Conservation (phyloP, 1,284 basidiomycete genomes). For the Pterula multifida region DNA sequence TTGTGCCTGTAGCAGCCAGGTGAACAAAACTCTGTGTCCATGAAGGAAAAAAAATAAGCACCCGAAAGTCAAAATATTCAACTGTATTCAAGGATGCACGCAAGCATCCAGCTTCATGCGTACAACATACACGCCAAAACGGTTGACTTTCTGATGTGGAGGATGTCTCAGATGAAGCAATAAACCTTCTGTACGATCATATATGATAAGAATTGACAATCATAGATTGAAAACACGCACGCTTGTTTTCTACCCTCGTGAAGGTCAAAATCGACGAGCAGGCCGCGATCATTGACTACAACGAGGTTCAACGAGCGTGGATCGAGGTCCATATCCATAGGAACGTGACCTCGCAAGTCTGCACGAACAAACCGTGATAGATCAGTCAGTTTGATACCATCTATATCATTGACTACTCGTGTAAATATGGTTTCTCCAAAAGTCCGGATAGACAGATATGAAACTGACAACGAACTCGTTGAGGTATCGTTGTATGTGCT, state of each 20-base stretch:
- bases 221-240: constrained; percentile 21
- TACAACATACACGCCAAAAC: constrained; percentile 23
- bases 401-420: constrained; percentile 12
- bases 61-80: constrained; percentile 35
- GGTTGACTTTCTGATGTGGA: constrained; percentile 8
- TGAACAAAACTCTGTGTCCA: too few relatives aligned
- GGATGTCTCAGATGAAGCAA: not conserved
- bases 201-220: too few relatives aligned
- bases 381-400: constrained; percentile 15
- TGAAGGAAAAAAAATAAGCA: too few relatives aligned
- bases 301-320: constrained; percentile 19
- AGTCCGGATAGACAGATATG: constrained; percentile 24
- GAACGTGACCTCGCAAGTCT: constrained; percentile 25
- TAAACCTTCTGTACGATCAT: not conserved
- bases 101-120: constrained; percentile 11
- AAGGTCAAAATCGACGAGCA: constrained; percentile 25
- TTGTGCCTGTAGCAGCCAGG: not conserved
- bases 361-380: constrained; percentile 24
- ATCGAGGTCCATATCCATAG: constrained; percentile 32
- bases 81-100: constrained; percentile 22
- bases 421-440: constrained; percentile 22
- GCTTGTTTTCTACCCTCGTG: constrained; percentile 16
- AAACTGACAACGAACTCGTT: not conserved
- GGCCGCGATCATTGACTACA: constrained; percentile 33
- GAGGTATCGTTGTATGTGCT: too few relatives aligned